Conservation (phyloP, 257 asterid species). For the Cruciata laevipes region DNA sequence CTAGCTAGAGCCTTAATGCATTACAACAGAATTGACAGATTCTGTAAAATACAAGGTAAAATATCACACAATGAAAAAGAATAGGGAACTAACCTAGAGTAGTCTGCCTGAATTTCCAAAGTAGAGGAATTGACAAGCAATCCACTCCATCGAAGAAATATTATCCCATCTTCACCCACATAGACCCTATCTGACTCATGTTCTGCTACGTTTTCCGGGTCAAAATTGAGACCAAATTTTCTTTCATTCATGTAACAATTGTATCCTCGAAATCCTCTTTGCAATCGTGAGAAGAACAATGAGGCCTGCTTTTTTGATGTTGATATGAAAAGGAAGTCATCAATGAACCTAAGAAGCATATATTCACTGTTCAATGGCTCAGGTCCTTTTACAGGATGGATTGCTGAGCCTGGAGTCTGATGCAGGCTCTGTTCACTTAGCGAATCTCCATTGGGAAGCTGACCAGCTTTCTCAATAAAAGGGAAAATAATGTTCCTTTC, state of each 20-base stretch:
- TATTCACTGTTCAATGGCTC: slow-evolving; percentile 25
- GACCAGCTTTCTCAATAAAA: slow-evolving; percentile 46
- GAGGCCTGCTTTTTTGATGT: slow-evolving; percentile 79
- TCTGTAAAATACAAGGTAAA: neutral
- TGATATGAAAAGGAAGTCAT: slow-evolving; percentile 76
- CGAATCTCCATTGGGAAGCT: slow-evolving; percentile 12
- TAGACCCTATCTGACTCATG: slow-evolving; percentile 37
- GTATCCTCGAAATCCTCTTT: slow-evolving; percentile 65
- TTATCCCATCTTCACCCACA: slow-evolving; percentile 55
- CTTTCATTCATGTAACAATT: slow-evolving; percentile 79
- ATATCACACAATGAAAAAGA: neutral
- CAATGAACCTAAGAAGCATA: slow-evolving; percentile 69
- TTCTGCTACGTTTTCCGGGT: slow-evolving; percentile 23
- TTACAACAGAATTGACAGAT: neutral
- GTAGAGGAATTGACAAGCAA: slow-evolving; percentile 67
- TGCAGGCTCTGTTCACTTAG: slow-evolving; percentile 15
- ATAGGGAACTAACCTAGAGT: slow-evolving; percentile 51
- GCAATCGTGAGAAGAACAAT: slow-evolving; percentile 52
- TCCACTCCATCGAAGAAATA: slow-evolving; percentile 93
- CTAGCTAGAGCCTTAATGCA: neutral
- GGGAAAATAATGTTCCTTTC: slow-evolving; percentile 63
- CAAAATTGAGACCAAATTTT: slow-evolving; percentile 67
- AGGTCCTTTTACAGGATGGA: slow-evolving; percentile 11
- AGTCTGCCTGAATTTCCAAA: slow-evolving; percentile 92
- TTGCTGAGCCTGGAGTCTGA: slow-evolving; percentile 27